Percentiles rank a stretch among this genome's conserved stretches.
phyloP scores from a whole-genome alignment of 1,284 basidiomycete genomes.

The Trametes polyzona region DNA sequence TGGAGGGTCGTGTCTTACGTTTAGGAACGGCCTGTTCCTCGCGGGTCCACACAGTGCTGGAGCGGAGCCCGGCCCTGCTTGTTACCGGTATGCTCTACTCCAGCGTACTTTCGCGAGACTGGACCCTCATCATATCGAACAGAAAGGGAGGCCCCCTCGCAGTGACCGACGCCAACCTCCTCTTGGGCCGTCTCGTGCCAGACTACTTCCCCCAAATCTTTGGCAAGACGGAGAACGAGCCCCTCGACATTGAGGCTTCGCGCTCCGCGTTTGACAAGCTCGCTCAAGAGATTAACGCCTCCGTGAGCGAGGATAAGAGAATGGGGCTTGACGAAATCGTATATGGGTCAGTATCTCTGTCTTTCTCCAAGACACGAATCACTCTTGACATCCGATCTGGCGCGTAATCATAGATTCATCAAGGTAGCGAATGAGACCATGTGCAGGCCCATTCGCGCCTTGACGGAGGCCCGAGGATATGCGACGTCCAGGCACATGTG shows the following conservation, averaged over 20 bases:
- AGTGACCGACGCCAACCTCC: constrained; percentile 86
- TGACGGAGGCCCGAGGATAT: constrained; percentile 91
- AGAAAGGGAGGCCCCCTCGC: constrained; percentile 87
- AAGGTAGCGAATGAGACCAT: constrained; percentile 95
- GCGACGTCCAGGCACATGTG: constrained; percentile 84
- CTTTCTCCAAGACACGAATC: neutral
- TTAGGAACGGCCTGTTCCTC: constrained; percentile 82
- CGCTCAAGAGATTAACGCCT: constrained; percentile 66
- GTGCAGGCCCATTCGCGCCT: constrained; percentile 89
- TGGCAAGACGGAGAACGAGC: constrained; percentile 83
- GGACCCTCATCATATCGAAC: constrained; percentile 13
- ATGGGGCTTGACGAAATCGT: constrained; percentile 86
- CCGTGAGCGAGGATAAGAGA: constrained; percentile 50
- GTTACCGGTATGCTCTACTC: constrained; percentile 61
- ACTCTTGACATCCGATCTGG: neutral
- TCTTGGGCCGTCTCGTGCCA: constrained; percentile 83
- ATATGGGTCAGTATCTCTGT: constrained; percentile 62
- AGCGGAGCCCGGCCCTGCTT: constrained; percentile 84
- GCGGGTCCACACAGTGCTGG: constrained; percentile 86
- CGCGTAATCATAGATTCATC: constrained; percentile 58
- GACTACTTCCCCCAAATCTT: constrained; percentile 89
- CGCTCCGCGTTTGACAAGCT: constrained; percentile 66
- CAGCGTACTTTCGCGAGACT: neutral
- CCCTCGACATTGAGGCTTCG: constrained; percentile 76
- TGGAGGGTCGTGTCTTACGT: constrained; percentile 83